Evolutionary conservation across 768 basidiomycete genomes (phyloP).

Genomic region (Saitozyma podzolica): DNA sequence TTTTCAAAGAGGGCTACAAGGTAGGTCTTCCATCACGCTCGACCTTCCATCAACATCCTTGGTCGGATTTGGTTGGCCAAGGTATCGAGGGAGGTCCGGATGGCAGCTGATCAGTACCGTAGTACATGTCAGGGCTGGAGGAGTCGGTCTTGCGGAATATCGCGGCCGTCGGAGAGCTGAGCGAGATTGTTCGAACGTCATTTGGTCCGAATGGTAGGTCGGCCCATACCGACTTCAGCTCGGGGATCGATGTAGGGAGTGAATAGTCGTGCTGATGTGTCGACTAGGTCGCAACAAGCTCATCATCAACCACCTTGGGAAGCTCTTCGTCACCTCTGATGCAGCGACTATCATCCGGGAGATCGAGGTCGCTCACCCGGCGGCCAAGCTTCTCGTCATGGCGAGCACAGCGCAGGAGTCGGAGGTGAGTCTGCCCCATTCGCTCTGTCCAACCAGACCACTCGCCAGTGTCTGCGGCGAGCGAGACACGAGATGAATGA

Average conservation of each 20-base stretch:
- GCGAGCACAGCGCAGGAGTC: constrained; percentile 93
- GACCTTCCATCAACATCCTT: background rate
- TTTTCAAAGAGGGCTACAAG: constrained; percentile 98
- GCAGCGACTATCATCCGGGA: constrained; percentile 98
- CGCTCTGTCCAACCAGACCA: constrained; percentile 1
- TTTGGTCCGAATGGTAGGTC: constrained; percentile 90
- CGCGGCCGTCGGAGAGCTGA: constrained; percentile 90
- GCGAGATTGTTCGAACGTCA: constrained; percentile 91
- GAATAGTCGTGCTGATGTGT: background rate
- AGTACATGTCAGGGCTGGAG: constrained; percentile 81
- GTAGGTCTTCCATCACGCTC: constrained; percentile 53
- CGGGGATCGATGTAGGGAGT: background rate
- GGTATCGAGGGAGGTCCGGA: background rate
- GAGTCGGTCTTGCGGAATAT: constrained; percentile 97
- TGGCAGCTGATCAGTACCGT: constrained; percentile 4
- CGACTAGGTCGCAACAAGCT: constrained; percentile 87
- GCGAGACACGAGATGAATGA: background rate
- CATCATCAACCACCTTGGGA: constrained; percentile 93
- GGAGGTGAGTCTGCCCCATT: constrained; percentile 63
- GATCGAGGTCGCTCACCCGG: constrained; percentile 97
- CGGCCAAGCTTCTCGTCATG: constrained; percentile 99
- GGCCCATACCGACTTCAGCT: background rate
- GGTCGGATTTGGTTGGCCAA: background rate
- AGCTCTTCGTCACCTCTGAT: constrained; percentile 96
- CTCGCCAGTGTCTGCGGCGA: background rate